phyloP scores from a whole-genome alignment of 192 early-diverging fungal species.

The Dimargaris xerosporica region DNA sequence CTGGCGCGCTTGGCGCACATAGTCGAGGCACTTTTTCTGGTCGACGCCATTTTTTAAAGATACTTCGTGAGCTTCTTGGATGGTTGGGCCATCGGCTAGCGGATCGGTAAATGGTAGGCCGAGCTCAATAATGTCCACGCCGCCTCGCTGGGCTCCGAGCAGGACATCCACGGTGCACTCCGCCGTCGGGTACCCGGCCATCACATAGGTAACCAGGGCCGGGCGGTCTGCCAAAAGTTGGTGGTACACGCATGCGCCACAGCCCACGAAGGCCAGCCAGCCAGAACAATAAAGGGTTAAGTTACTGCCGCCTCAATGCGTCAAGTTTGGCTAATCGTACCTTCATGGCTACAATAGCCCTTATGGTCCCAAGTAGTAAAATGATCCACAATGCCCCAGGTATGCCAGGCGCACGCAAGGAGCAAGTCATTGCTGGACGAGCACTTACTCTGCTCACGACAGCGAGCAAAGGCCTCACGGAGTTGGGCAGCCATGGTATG shows the following conservation, averaged over 20 bases:
- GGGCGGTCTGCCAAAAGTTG: constrained; percentile 37
- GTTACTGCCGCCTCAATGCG: constrained; percentile 8
- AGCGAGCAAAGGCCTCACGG: constrained; percentile 23
- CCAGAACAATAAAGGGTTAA: not conserved
- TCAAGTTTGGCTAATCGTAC: constrained; percentile 12
- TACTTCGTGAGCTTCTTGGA: constrained; percentile 72
- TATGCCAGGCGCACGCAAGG: not conserved
- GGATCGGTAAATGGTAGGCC: constrained; percentile 98
- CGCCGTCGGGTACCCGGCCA: constrained; percentile 77
- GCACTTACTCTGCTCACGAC: constrained; percentile 23
- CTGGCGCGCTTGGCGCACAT: constrained; percentile 63
- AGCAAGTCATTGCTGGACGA: too few relatives aligned
- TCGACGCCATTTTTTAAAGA: constrained; percentile 68
- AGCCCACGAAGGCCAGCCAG: not conserved
- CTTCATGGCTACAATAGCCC: constrained; percentile 4
- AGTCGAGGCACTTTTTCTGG: constrained; percentile 62
- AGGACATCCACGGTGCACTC: constrained; percentile 70
- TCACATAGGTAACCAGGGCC: constrained; percentile 86
- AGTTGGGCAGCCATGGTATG: constrained; percentile 25
- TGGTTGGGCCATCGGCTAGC: constrained; percentile 91
- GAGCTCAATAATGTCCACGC: constrained; percentile 90
- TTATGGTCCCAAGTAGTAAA: not conserved
- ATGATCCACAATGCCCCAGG: not conserved
- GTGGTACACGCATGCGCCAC: too few relatives aligned
- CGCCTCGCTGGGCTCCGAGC: constrained; percentile 77